These are phyloP conservation scores for Xeromyces bisporus DNA, from an alignment of 495 filamentous ascomycete genomes.

Conservation along the genomic window DNA sequence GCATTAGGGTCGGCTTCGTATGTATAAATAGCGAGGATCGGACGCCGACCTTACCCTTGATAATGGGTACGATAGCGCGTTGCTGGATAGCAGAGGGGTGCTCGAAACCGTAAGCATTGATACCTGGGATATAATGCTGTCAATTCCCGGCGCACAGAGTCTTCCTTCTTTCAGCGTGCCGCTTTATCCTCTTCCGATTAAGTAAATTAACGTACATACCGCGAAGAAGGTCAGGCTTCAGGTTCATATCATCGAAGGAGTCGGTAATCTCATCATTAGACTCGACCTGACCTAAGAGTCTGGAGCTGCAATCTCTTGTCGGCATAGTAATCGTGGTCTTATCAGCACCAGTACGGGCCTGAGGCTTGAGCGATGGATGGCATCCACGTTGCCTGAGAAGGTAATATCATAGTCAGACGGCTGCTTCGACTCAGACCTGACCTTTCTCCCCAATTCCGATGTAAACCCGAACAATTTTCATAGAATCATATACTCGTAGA, in stretches of 20 bases:
- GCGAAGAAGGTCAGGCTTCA: conserved; percentile 91
- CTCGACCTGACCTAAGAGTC: conserved; percentile 75
- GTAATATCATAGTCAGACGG: too few relatives aligned
- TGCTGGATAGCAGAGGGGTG: conserved; percentile 98
- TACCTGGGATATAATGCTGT: conserved; percentile 46
- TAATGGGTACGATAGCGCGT: conserved; percentile 98
- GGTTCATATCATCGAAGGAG: conserved; percentile 94
- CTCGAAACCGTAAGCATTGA: conserved; percentile 99
- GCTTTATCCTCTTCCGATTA: too few relatives aligned
- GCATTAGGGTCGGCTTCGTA: conserved; percentile 5
- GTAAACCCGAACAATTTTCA: too few relatives aligned
- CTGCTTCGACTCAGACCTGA: too few relatives aligned
- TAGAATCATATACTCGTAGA: too few relatives aligned
- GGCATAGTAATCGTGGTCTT: too few relatives aligned
- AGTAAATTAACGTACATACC: conserved; percentile 62
- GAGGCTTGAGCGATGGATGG: too few relatives aligned
- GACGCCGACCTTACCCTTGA: conserved; percentile 63
- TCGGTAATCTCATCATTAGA: conserved; percentile 99
- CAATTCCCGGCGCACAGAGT: conserved; percentile 9
- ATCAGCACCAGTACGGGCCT: too few relatives aligned
- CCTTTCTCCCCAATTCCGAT: too few relatives aligned
- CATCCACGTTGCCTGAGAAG: too few relatives aligned
- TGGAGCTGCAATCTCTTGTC: conserved; percentile 9
- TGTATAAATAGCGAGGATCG: conserved; percentile 2
- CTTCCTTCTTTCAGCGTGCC: conserved; percentile 10